Evolutionary conservation across 345 rosid species (phyloP).

Genomic region (Abelmoschus esculentus): DNA sequence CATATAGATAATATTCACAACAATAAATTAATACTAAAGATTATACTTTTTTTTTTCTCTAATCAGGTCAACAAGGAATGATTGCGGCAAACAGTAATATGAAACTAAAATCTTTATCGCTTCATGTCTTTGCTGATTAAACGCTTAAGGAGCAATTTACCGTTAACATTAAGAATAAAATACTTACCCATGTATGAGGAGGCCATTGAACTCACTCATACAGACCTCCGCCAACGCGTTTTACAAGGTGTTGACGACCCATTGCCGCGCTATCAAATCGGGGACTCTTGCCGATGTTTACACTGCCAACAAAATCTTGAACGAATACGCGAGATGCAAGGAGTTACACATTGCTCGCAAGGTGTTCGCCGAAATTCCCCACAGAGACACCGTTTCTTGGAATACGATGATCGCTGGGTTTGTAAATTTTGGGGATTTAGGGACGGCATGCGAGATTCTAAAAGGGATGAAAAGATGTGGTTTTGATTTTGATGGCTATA

Average conservation of each 20-base stretch:
- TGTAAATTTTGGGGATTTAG: slow-evolving; percentile 39
- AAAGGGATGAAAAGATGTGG: slow-evolving; percentile 35
- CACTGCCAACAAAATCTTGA: slow-evolving; percentile 43
- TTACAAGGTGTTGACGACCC: slow-evolving; percentile 29
- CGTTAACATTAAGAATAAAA: neutral
- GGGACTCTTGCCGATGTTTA: slow-evolving; percentile 41
- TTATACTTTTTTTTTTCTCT: too few species aligned
- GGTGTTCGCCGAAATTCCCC: slow-evolving; percentile 56
- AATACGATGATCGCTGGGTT: slow-evolving; percentile 63
- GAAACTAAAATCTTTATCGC: neutral
- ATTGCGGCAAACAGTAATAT: too few species aligned
- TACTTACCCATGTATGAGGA: slow-evolving; percentile 30
- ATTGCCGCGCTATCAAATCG: slow-evolving; percentile 36
- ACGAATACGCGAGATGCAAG: slow-evolving; percentile 20
- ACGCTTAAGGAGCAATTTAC: neutral
- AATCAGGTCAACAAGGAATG: too few species aligned
- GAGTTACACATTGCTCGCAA: slow-evolving; percentile 29
- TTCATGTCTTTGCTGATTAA: neutral
- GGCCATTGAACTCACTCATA: slow-evolving; percentile 17
- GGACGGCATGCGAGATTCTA: slow-evolving; percentile 34
- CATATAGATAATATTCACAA: too few species aligned
- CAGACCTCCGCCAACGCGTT: slow-evolving; percentile 23
- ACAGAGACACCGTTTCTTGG: slow-evolving; percentile 58
- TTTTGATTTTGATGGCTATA: slow-evolving; percentile 35
- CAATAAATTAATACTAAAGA: too few species aligned